Evolutionary conservation across 73 alveolate species (phyloP).

Genomic region (Tetrahymena malaccensis): DNA sequence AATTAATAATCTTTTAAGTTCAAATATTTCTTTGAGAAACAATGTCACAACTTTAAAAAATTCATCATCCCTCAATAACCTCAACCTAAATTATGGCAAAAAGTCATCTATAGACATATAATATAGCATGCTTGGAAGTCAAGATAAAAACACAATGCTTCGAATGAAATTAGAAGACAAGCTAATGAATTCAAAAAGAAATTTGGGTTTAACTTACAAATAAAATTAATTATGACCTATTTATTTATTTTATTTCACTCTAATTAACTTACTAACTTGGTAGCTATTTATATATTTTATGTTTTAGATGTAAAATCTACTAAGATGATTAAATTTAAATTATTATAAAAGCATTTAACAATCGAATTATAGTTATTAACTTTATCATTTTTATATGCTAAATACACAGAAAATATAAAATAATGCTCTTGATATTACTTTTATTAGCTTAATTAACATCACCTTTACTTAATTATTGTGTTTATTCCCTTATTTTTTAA

Average conservation of each 20-base stretch:
- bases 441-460: too few relatives aligned
- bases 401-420: too few relatives aligned
- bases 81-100: not conserved
- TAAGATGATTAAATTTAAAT: too few relatives aligned
- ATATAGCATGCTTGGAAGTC: not conserved
- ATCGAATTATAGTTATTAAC: too few relatives aligned
- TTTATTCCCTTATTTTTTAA: too few relatives aligned
- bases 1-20: not conserved
- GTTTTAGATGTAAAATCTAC: too few relatives aligned
- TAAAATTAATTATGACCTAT: not conserved
- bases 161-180: not conserved
- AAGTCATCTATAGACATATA: not conserved
- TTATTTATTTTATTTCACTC: not conserved
- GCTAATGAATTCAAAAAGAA: not conserved
- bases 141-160: not conserved
- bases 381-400: too few relatives aligned
- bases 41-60: not conserved
- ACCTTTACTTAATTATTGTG: too few relatives aligned
- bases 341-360: too few relatives aligned
- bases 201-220: not conserved
- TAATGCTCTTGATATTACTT: too few relatives aligned
- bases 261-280: too few relatives aligned
- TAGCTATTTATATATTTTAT: too few relatives aligned
- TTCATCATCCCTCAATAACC: not conserved
- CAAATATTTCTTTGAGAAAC: not conserved